Evolutionary conservation across 2,329 filamentous ascomycete species (phyloP).

Genomic region (Sporothrix sp.): DNA sequence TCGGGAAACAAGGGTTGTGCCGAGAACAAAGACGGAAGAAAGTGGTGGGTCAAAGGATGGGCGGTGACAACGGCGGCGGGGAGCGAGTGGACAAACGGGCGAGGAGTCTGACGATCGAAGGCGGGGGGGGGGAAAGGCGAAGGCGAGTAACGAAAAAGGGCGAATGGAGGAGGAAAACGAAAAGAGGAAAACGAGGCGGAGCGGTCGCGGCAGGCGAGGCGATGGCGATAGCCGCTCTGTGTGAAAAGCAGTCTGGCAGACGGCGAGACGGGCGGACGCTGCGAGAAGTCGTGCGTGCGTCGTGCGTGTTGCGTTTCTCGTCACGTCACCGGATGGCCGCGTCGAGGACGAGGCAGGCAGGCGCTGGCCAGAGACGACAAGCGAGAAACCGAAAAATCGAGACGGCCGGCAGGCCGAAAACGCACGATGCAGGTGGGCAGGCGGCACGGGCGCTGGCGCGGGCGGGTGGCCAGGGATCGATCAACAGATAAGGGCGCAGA

Average conservation of each 20-base stretch:
- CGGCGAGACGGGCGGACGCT: too few relatives aligned
- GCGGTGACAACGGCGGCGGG: not conserved
- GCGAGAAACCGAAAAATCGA: not conserved
- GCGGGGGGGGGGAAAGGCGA: not conserved
- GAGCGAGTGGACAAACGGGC: not conserved
- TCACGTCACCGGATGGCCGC: constrained; percentile 1
- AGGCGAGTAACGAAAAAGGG: not conserved
- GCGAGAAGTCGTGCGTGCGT: not conserved
- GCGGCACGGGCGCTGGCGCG: not conserved
- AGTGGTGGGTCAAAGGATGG: not conserved
- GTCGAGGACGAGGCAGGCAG: not conserved
- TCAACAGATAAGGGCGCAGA: not conserved
- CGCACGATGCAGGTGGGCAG: not conserved
- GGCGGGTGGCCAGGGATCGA: not conserved
- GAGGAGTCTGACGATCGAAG: not conserved
- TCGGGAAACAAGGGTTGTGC: not conserved
- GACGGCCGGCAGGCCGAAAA: not conserved
- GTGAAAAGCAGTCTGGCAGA: too few relatives aligned
- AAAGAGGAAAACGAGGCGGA: not conserved
- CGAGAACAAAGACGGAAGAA: too few relatives aligned
- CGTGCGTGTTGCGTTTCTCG: too few relatives aligned
- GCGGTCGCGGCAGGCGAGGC: constrained; percentile 9
- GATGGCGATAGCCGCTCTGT: constrained; percentile 10
- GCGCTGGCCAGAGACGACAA: not conserved
- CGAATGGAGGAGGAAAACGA: too few relatives aligned